phyloP scores from a whole-genome alignment of 2,329 filamentous ascomycete genomes.

The Bertia moriformis region DNA sequence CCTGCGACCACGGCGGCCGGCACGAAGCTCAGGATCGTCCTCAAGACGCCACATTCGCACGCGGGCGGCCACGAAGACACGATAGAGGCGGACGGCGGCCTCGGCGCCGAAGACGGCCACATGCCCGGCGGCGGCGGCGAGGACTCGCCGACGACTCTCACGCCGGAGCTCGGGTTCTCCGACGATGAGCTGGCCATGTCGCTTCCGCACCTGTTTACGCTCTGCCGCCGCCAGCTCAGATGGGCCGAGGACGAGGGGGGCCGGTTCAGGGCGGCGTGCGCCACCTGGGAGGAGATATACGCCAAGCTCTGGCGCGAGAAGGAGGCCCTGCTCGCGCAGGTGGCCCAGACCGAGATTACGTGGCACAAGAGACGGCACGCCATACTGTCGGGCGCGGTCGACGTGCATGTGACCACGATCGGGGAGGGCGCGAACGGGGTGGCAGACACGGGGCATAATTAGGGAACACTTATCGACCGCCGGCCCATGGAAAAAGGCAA shows the following conservation, averaged over 20 bases:
- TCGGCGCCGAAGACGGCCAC: conserved; percentile 36
- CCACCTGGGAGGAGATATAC: conserved; percentile 49
- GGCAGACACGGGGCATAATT: too few species aligned
- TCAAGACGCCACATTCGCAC: conserved; percentile 45
- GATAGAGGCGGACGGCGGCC: conserved; percentile 33
- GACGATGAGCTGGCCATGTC: conserved; percentile 47
- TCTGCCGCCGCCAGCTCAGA: conserved; percentile 57
- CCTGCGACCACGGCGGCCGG: conserved; percentile 20
- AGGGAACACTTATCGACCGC: too few species aligned
- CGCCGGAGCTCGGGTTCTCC: conserved; percentile 47
- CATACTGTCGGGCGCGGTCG: conserved; percentile 31
- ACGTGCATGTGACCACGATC: conserved; percentile 20
- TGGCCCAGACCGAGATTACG: conserved; percentile 51
- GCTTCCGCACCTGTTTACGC: conserved; percentile 43
- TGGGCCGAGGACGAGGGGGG: conserved; percentile 60
- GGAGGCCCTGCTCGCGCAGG: conserved; percentile 63
- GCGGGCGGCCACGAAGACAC: conserved; percentile 38
- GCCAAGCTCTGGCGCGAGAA: conserved; percentile 67
- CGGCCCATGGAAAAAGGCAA: too few species aligned
- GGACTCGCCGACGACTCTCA: conserved; percentile 40
- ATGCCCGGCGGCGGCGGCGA: conserved; percentile 39
- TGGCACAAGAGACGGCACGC: conserved; percentile 43
- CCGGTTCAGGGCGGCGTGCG: conserved; percentile 47
- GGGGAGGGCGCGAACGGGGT: background rate
- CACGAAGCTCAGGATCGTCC: conserved; percentile 45